These are phyloP conservation scores for Hypoxylon sp. DNA, from an alignment of 2,329 filamentous ascomycete species.

Conservation along the genomic window DNA sequence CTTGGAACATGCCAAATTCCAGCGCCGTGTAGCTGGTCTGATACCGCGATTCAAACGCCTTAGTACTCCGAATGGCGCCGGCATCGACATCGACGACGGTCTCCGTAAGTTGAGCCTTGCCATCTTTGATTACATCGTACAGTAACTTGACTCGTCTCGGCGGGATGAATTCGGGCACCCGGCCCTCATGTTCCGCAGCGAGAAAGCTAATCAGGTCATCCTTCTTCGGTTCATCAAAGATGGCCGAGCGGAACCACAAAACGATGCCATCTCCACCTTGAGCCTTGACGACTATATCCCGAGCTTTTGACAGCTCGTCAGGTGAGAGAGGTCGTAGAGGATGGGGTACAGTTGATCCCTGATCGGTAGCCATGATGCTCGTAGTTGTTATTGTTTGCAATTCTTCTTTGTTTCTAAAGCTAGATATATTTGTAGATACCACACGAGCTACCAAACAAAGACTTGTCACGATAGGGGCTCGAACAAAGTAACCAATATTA, in stretches of 20 bases:
- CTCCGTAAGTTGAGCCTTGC: constrained; percentile 55
- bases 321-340: constrained; percentile 52
- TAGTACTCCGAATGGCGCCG: constrained; percentile 52
- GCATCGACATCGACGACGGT: constrained; percentile 58
- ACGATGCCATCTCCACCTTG: constrained; percentile 45
- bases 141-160: constrained; percentile 63
- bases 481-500: constrained; percentile 20
- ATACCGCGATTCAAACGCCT: constrained; percentile 49
- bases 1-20: constrained; percentile 60
- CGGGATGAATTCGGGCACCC: constrained; percentile 41
- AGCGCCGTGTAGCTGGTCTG: constrained; percentile 59
- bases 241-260: constrained; percentile 50
- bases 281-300: constrained; percentile 48
- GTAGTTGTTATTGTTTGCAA: constrained; percentile 4
- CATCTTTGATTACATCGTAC: constrained; percentile 59
- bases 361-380: constrained; percentile 33
- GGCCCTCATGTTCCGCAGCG: constrained; percentile 51
- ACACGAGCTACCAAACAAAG: constrained; percentile 13
- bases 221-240: constrained; percentile 51
- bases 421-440: constrained; percentile 10
- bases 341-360: constrained; percentile 41
- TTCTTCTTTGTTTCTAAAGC: constrained; percentile 1
- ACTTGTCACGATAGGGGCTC: constrained; percentile 22
- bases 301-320: constrained; percentile 49
- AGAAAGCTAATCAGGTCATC: constrained; percentile 49